Conservation (phyloP, 164 flowering plant species). For the Magnolia officinalis region DNA sequence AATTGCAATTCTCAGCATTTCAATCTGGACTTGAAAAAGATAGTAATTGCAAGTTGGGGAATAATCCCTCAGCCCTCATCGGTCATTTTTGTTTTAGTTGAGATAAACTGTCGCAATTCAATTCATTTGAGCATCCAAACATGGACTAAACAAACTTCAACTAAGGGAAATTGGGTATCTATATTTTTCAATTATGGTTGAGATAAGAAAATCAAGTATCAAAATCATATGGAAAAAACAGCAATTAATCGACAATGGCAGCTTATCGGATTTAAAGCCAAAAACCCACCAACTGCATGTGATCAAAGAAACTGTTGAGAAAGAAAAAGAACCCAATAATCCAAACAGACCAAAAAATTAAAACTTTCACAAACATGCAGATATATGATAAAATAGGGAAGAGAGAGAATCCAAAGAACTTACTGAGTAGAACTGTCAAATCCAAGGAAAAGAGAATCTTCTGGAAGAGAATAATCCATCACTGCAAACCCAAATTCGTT, state of each 20-base stretch:
- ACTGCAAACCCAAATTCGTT: background rate
- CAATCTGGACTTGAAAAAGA: background rate
- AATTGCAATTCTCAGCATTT: background rate
- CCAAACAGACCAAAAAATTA: background rate
- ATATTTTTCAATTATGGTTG: background rate
- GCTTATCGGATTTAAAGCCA: background rate
- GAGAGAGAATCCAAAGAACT: constrained; percentile 15
- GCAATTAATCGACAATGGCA: background rate
- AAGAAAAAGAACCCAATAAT: background rate
- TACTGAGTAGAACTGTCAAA: constrained; percentile 71
- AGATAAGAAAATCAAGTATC: background rate
- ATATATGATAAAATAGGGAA: too few relatives aligned
- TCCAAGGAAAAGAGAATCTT: constrained; percentile 57
- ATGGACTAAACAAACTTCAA: too few relatives aligned
- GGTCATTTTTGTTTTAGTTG: background rate
- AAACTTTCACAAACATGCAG: too few relatives aligned
- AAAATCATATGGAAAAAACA: background rate
- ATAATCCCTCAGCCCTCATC: background rate
- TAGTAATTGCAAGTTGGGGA: background rate
- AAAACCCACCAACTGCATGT: background rate
- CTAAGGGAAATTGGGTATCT: background rate
- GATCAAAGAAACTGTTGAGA: background rate
- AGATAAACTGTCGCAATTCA: background rate
- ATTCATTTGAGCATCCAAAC: too few relatives aligned
- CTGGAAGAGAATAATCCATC: constrained; percentile 38